These are phyloP conservation scores for Aureobasidium subglaciale DNA, from an alignment of 2,329 filamentous ascomycete species.

Conservation along the genomic window DNA sequence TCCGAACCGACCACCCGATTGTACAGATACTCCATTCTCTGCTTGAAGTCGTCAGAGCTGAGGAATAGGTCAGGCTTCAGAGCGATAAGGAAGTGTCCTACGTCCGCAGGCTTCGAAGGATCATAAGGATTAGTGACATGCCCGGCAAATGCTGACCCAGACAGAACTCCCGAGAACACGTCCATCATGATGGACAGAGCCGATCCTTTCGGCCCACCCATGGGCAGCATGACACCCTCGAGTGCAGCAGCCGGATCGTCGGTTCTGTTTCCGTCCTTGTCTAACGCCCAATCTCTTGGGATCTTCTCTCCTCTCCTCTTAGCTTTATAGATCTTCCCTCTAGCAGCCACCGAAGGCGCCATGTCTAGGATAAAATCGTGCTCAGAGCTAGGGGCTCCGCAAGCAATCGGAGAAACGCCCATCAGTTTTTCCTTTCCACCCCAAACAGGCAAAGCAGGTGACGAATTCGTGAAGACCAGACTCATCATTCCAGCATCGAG, in stretches of 20 bases:
- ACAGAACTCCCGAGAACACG: slow-evolving; percentile 73
- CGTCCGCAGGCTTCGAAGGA: slow-evolving; percentile 46
- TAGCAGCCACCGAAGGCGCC: slow-evolving; percentile 59
- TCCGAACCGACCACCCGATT: slow-evolving; percentile 46
- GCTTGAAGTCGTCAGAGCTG: slow-evolving; percentile 26
- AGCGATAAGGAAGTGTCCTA: slow-evolving; percentile 31
- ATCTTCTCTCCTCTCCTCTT: slow-evolving; percentile 58
- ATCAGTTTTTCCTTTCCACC: slow-evolving; percentile 60
- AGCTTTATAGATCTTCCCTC: slow-evolving; percentile 64
- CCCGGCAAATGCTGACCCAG: slow-evolving; percentile 70
- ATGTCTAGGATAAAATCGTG: slow-evolving; percentile 64
- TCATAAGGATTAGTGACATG: slow-evolving; percentile 67
- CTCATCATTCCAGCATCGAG: slow-evolving; percentile 58
- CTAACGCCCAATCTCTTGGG: slow-evolving; percentile 64
- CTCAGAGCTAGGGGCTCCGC: slow-evolving; percentile 57
- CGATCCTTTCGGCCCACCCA: slow-evolving; percentile 78
- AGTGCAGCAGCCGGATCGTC: slow-evolving; percentile 62
- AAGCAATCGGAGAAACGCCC: slow-evolving; percentile 65
- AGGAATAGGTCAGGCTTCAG: slow-evolving; percentile 33
- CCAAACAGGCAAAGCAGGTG: slow-evolving; percentile 62
- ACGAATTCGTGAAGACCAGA: slow-evolving; percentile 51
- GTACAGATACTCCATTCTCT: slow-evolving; percentile 52
- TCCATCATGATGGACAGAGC: slow-evolving; percentile 81
- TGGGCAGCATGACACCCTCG: slow-evolving; percentile 74
- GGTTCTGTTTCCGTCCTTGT: slow-evolving; percentile 51